These are phyloP conservation scores for Fragilaria crotonensis DNA, from an alignment of 108 stramenopile species.

Conservation along the genomic window DNA sequence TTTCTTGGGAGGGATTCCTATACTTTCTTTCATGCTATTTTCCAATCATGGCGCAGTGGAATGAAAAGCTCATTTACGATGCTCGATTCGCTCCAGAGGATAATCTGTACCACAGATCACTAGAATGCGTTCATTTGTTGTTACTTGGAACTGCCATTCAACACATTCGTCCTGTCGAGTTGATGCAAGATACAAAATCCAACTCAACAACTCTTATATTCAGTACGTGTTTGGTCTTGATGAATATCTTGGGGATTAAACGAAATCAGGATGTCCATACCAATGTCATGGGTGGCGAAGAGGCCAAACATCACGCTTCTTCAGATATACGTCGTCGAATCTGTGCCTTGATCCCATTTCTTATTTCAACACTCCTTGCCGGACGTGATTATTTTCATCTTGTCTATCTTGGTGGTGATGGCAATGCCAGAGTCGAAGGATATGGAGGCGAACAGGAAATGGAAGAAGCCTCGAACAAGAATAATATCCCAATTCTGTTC, in stretches of 20 bases:
- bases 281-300: constrained; percentile 1
- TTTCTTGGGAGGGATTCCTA: constrained; percentile 7
- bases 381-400: too few species aligned
- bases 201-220: constrained; percentile 20
- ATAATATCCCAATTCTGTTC: too few species aligned
- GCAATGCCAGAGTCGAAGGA: neutral
- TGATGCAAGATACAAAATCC: constrained; percentile 6
- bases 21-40: constrained; percentile 22
- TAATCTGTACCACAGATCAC: constrained; percentile 17
- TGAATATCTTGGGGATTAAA: too few species aligned
- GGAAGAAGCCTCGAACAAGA: too few species aligned
- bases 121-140: constrained; percentile 12
- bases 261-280: too few species aligned
- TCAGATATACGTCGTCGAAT: neutral
- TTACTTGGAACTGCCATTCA: constrained; percentile 16
- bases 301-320: neutral
- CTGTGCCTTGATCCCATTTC: too few species aligned
- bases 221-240: neutral
- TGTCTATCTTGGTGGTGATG: neutral
- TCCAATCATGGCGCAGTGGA: constrained; percentile 18
- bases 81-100: constrained; percentile 12
- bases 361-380: too few species aligned
- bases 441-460: constrained; percentile 5
- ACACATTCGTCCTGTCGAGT: constrained; percentile 31
- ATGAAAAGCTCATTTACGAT: constrained; percentile 13